Percentiles rank a stretch among this genome's conserved stretches.
Conservation (phyloP, 257 asterid genomes). For the Linaria vulgaris region DNA sequence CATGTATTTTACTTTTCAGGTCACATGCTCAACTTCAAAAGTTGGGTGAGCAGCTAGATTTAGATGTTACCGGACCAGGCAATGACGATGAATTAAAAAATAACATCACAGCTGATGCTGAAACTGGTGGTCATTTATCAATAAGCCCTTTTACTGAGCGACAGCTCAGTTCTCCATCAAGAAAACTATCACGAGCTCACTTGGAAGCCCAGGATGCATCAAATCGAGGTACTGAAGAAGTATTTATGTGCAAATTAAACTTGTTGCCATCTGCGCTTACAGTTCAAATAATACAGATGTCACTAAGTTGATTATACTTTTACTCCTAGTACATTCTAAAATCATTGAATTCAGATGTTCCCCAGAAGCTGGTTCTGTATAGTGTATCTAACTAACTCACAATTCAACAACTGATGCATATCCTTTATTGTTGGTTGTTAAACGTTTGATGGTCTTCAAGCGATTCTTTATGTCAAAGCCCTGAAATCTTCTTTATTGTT, state of each 20-base stretch:
- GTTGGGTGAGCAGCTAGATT: constrained; percentile 65
- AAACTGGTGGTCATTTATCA: constrained; percentile 37
- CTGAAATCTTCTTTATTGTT: too few relatives aligned
- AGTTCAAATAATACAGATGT: constrained; percentile 6
- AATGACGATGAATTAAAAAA: constrained; percentile 47
- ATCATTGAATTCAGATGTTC: neutral
- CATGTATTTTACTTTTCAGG: constrained; percentile 45
- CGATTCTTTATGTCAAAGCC: neutral
- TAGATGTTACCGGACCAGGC: constrained; percentile 42
- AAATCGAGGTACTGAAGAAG: constrained; percentile 49
- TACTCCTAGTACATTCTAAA: neutral
- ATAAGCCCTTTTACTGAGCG: constrained; percentile 45
- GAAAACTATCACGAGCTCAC: constrained; percentile 51
- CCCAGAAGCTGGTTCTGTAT: neutral
- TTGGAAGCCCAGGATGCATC: constrained; percentile 42
- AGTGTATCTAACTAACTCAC: constrained; percentile 1
- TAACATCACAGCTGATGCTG: constrained; percentile 46
- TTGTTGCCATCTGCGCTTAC: neutral
- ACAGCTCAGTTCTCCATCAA: constrained; percentile 45
- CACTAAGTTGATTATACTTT: constrained; percentile 3
- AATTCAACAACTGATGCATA: neutral
- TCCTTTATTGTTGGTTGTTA: neutral
- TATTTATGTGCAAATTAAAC: neutral
- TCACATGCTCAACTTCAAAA: constrained; percentile 74
- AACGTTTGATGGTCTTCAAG: neutral